Evolutionary conservation across 495 filamentous ascomycete species (phyloP), one percentile per base, ranked within the genome.

Genomic region (Penicillium atrosanguineum): DNA sequence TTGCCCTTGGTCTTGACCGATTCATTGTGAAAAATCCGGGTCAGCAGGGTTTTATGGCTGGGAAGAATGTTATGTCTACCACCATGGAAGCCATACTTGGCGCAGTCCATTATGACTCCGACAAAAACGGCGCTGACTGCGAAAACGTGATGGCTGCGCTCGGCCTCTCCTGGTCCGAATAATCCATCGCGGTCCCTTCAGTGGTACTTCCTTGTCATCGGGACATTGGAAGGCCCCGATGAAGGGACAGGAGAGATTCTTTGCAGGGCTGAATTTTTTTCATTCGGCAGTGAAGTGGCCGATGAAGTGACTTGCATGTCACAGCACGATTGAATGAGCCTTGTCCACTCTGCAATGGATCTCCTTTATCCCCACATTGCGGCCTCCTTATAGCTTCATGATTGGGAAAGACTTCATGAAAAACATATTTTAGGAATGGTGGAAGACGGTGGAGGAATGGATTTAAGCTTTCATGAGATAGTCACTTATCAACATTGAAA

Each of bases 251-350:
- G 7, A 15, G 44, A 6, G 23, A 46, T 46, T 25, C 23, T 9
- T 28, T 31, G 21, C 44, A 46, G 15, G 1, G 44, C 44, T 29
- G 44, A 2, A 46, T 25, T 15, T 28, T 28, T 28, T 46, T 46
- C 44, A 46, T 46, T 46, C 44, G n/a, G 44, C 44, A 18, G 44
- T 46, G 44, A 34, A 46, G 44, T 46, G 44, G 44, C 44, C 44
- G 15, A 25, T 31, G 4, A 46, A 46, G 44, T 46, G 44, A 46
- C 23, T 31, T 34, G 5, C 25, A 46, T 31, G 25, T 31, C 44
- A 31, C 44, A 31, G 25, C 44, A 46, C 44, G n/a, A 34, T 34
- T 46, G 4, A 46, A 46, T 46, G 44, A 46, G 44, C 15, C 44
- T 46, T 46, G 12, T 46, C 15, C 44, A n/a, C 23, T 31, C 25